Base-by-base conservation (phyloP, 2,329 filamentous ascomycete genomes). In the Huntiella omanensis region DNA sequence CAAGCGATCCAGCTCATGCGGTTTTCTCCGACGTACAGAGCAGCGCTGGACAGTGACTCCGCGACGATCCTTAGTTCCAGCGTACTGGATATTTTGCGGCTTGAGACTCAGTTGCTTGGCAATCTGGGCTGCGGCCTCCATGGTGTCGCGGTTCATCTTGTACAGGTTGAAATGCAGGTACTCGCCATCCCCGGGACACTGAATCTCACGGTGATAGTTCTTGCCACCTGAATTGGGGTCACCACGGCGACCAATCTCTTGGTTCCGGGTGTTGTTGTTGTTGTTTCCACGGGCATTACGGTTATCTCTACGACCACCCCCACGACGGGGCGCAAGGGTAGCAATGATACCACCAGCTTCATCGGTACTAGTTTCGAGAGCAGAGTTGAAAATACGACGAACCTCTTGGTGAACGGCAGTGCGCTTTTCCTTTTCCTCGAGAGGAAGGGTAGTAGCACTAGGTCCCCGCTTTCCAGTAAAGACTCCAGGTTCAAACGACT, bases 71-170 rank as follows among this genome's bases (percentile, higher is more conserved):
- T 95, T 95, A 49, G 86, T 95, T 6, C 87, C 87, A 3, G 87
- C 85, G 46, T 73, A 75, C 40, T 66, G 67, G 55, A 94, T 88
- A 49, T 75, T 70, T 54, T 87, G 82, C 19, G 73, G 69, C 58
- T 83, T 86, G 52, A 83, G 67, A 57, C 80, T 82, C 52, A 93
- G 63, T 52, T 80, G 71, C 38, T 80, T 80, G 1, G 79, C 75
- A 36, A 95, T 71, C 55, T 81, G 83, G 45, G 75, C 79, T 45
- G 92, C 69, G 0, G 84, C 80, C 55, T 95, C 87, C 83, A 94
- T 92, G 1, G 87, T 95, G 58, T 95, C 87, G 58, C 88, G 87
- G 64, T 95, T 95, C 64, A 94, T 87, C 64, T 95, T 95, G 72
- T 88, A 92, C 44, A 95, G 68, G 0, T 83, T 88, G 59, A 94